Conservation (phyloP, 2,329 filamentous ascomycete species). For the Colletotrichum liriopes region DNA sequence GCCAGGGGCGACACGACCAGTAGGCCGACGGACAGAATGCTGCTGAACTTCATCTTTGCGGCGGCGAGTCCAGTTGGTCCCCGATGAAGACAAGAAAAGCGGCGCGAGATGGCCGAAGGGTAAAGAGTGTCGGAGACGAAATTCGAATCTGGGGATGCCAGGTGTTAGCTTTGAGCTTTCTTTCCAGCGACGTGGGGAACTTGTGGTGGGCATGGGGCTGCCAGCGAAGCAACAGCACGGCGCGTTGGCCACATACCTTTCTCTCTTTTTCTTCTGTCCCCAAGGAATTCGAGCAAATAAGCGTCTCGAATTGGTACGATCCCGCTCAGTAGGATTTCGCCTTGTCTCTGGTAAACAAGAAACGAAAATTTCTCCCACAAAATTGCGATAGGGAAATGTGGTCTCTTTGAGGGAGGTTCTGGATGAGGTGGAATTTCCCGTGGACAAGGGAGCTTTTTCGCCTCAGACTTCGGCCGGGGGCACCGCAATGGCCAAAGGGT, state of each 20-base stretch:
- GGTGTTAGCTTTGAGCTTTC: slow-evolving; percentile 38
- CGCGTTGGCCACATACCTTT: slow-evolving; percentile 29
- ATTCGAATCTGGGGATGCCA: slow-evolving; percentile 33
- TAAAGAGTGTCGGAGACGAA: slow-evolving; percentile 19
- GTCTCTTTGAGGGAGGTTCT: slow-evolving; percentile 36
- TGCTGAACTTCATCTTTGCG: slow-evolving; percentile 80
- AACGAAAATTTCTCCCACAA: slow-evolving; percentile 16
- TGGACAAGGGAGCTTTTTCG: slow-evolving; percentile 38
- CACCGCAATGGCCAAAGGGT: slow-evolving; percentile 13
- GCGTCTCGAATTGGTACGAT: slow-evolving; percentile 11
- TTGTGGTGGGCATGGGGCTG: slow-evolving; percentile 32
- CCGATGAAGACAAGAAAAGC: background rate
- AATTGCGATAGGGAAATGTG: slow-evolving; percentile 37
- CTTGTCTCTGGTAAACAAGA: slow-evolving; percentile 7
- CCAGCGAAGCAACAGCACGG: slow-evolving; percentile 29
- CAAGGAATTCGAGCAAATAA: background rate
- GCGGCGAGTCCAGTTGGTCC: slow-evolving; percentile 42
- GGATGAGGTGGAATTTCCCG: slow-evolving; percentile 40
- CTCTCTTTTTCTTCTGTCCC: slow-evolving; percentile 4
- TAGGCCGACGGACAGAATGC: slow-evolving; percentile 77
- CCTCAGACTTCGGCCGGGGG: slow-evolving; percentile 23
- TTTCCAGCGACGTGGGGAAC: slow-evolving; percentile 26
- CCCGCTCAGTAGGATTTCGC: slow-evolving; percentile 1
- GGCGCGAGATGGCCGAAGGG: slow-evolving; percentile 29
- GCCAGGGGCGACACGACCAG: slow-evolving; percentile 77